Conservation (phyloP, 495 filamentous ascomycete species). For the Penicillium verhagenii region DNA sequence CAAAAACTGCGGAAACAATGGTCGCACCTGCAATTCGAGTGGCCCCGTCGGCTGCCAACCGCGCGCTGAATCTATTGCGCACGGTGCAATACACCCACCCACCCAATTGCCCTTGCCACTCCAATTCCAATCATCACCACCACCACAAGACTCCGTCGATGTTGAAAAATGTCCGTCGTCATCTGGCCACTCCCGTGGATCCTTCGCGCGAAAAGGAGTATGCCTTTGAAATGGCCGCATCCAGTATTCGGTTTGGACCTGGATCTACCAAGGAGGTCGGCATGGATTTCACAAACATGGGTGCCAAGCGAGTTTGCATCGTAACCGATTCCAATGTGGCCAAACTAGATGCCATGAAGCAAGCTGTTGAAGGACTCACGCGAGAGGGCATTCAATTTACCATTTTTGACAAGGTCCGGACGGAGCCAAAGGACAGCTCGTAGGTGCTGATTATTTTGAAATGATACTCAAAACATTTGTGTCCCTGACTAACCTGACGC, state of each 20-base stretch:
- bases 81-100: slow-evolving; percentile 90
- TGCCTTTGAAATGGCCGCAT: slow-evolving; percentile 96
- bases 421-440: slow-evolving; percentile 94
- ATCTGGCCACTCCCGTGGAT: slow-evolving; percentile 73
- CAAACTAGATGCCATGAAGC: slow-evolving; percentile 80
- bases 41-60: slow-evolving; percentile 64
- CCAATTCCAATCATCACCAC: slow-evolving; percentile 74
- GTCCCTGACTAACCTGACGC: not conserved
- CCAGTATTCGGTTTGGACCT: slow-evolving; percentile 87
- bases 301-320: slow-evolving; percentile 78
- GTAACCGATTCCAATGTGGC: slow-evolving; percentile 83
- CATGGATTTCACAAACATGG: slow-evolving; percentile 96
- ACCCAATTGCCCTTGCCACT: slow-evolving; percentile 88
- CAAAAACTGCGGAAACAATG: slow-evolving; percentile 33
- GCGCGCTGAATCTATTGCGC: slow-evolving; percentile 79
- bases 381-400: slow-evolving; percentile 75
- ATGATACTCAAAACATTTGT: not conserved
- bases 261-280: slow-evolving; percentile 97
- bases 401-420: slow-evolving; percentile 71
- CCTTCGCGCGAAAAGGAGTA: slow-evolving; percentile 81
- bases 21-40: slow-evolving; percentile 59
- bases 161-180: slow-evolving; percentile 55
- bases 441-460: slow-evolving; percentile 38
- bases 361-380: slow-evolving; percentile 73
- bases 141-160: slow-evolving; percentile 52